Evolutionary conservation across 2,329 filamentous ascomycete species (phyloP), one percentile per base, ranked within the genome.

Genomic region (Trichoderma harzianum): DNA sequence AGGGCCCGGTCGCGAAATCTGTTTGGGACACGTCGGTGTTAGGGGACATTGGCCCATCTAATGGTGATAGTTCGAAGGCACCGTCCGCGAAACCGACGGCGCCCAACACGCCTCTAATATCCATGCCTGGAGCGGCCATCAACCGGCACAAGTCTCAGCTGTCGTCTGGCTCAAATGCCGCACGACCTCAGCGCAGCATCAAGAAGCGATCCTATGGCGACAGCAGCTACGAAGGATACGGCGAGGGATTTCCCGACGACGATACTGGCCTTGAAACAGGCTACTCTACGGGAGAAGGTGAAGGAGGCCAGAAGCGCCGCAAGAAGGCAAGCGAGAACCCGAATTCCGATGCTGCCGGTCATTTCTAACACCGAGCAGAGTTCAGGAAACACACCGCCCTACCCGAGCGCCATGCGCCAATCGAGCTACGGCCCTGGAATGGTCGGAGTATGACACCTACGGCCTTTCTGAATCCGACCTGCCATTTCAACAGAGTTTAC

Each of bases 131-230:
- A 6, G 67, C 71, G 5, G 66, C 66, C 39, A 63, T 81, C 64
- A 79, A 78, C 51, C 80, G 84, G 30, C 76, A 82, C 69, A 85
- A 85, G 78, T 78, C 76, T 34, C 81, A 77, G 39, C 81, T 82
- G 53, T 72, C 80, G 26, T 76, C 81, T 32, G 81, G 79, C n/a
- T 80, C 85, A 36, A 86, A 88, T 70, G 80, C 82, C 12, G 80
- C 83, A 51, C 85, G 92, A 69, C 89, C 91, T 39, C 90, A 91
- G 76, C 87, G 92, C 62, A 84, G 86, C 70, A 86, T 88, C 73
- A 93, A 92, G 83, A 94, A 94, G 85, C 87, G 93, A 62, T 88
- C 90, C 74, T 95, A 94, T 78, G 90, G 91, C 51, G 92, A 95
- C 74, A 88, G 86, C 76, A 93, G 90, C 76, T 95, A 88, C 77